These are phyloP conservation scores for Rhododendron mucronatum DNA, from an alignment of 148 eudicot genomes.

Conservation along the genomic window DNA sequence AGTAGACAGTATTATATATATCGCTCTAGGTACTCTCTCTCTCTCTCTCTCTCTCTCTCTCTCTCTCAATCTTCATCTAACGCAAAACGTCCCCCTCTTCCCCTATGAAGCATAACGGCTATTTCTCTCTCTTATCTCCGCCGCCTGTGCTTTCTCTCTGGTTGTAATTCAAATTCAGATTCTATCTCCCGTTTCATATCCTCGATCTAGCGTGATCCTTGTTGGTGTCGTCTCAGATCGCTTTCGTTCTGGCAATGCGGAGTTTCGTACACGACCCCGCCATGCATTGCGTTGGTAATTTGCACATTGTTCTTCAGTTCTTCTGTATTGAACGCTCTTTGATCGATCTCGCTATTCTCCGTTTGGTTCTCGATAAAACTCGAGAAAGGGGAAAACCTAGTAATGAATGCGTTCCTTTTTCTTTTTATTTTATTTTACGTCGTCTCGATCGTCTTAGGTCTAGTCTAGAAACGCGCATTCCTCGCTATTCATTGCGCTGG, in stretches of 20 bases:
- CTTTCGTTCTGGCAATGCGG: background rate
- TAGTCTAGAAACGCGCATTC: background rate
- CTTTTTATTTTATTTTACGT: background rate
- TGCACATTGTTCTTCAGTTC: too few relatives aligned
- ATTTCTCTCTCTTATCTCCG: background rate
- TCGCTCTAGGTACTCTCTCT: background rate
- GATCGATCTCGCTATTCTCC: too few relatives aligned
- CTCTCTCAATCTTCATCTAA: background rate
- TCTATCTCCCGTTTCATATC: background rate
- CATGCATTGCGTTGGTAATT: too few relatives aligned
- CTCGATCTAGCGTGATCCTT: background rate
- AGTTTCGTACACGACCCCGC: background rate
- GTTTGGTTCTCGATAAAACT: too few relatives aligned
- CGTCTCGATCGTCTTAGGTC: background rate
- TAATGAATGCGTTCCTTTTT: too few relatives aligned
- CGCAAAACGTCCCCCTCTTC: background rate
- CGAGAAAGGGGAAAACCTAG: too few relatives aligned
- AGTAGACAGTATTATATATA: too few relatives aligned
- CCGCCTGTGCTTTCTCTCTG: background rate
- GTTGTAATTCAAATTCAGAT: background rate
- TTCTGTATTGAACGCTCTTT: too few relatives aligned
- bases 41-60: background rate
- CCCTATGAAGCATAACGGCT: background rate
- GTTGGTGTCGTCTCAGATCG: background rate
- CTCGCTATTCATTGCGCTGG: background rate